phyloP scores from a whole-genome alignment of 2,329 filamentous ascomycete genomes.

The Camptophora hylomeconis region DNA sequence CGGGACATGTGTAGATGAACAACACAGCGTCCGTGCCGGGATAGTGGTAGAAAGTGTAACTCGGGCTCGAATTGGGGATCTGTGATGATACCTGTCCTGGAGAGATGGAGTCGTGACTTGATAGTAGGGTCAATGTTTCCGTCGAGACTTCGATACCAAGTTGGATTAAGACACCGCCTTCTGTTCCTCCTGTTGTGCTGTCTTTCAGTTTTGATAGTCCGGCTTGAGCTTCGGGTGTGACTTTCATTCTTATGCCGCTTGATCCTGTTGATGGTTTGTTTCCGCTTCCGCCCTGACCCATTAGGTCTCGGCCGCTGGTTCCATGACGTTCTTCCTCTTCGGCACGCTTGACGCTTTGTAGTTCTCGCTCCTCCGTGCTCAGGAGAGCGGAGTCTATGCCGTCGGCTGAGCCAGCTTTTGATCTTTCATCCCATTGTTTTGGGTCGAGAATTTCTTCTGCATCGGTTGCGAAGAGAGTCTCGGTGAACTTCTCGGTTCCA shows the following conservation, averaged over 20 bases:
- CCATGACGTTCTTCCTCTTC: slow-evolving; percentile 45
- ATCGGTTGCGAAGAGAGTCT: slow-evolving; percentile 47
- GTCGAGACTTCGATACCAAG: slow-evolving; percentile 31
- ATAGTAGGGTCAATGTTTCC: slow-evolving; percentile 44
- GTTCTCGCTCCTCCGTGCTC: slow-evolving; percentile 46
- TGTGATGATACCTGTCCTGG: slow-evolving; percentile 31
- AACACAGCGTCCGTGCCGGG: slow-evolving; percentile 35
- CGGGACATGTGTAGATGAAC: slow-evolving; percentile 54
- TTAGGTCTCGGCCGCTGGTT: slow-evolving; percentile 36
- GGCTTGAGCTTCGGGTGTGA: slow-evolving; percentile 39
- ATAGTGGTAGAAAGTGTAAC: slow-evolving; percentile 49
- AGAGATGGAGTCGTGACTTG: slow-evolving; percentile 22
- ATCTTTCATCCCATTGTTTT: slow-evolving; percentile 41
- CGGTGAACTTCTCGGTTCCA: slow-evolving; percentile 46
- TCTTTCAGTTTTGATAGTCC: slow-evolving; percentile 32
- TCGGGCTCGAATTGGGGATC: slow-evolving; percentile 42
- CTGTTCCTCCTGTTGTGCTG: slow-evolving; percentile 14
- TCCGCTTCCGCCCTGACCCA: slow-evolving; percentile 30
- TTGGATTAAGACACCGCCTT: slow-evolving; percentile 19
- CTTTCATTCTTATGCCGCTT: slow-evolving; percentile 35
- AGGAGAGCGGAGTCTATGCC: slow-evolving; percentile 37
- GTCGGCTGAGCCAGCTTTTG: slow-evolving; percentile 20
- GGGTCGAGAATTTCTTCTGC: slow-evolving; percentile 42
- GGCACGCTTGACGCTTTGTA: slow-evolving; percentile 44
- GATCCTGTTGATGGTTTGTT: too few species aligned